Conservation (phyloP, 305 asterid genomes). For the Fraxinus ornus region DNA sequence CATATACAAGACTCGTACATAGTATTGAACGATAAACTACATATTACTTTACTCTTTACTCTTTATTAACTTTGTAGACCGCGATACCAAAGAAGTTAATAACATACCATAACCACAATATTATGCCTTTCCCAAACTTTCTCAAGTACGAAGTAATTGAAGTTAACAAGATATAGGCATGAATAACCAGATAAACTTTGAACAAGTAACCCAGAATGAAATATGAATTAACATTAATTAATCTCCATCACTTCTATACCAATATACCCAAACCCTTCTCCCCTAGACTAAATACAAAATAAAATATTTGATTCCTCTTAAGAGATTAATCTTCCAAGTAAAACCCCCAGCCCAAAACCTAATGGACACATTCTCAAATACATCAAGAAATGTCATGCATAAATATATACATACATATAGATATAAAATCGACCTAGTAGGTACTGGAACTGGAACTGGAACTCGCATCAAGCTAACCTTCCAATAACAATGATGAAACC, state of each 20-base stretch:
- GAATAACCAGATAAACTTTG: not conserved
- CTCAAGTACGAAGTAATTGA: not conserved
- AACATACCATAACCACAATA: not conserved
- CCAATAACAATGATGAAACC: not conserved
- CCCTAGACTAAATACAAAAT: too few species aligned
- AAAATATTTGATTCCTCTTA: not conserved
- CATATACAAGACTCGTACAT: too few species aligned
- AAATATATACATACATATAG: not conserved
- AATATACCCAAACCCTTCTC: not conserved
- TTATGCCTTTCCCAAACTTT: not conserved
- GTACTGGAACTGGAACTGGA: not conserved
- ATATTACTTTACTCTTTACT: too few species aligned
- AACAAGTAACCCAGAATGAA: not conserved
- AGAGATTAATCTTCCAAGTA: not conserved
- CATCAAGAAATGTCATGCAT: not conserved
- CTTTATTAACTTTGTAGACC: not conserved
- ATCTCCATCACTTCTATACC: not conserved
- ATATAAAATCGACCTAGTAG: not conserved
- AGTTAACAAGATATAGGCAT: not conserved
- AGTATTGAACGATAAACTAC: too few species aligned
- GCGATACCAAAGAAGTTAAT: not conserved
- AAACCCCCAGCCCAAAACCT: not conserved
- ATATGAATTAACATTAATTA: too few species aligned
- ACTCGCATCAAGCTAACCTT: not conserved
- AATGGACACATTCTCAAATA: not conserved